Conservation (phyloP, 441 rosid genomes). For the Mallotus japonicus region DNA sequence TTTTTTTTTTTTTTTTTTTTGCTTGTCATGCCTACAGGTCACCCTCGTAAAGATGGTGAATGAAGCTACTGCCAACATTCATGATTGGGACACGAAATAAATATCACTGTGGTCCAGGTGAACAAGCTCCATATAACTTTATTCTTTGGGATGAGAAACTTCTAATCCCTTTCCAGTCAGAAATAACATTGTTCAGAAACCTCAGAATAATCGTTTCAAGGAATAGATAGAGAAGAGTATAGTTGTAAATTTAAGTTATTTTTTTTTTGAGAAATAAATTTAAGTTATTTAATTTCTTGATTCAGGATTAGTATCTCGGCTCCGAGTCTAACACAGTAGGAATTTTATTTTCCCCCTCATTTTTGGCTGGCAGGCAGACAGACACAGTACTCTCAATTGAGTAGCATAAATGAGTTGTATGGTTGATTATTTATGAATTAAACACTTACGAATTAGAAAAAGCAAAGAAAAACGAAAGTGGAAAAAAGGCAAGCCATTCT, state of each 20-base stretch:
- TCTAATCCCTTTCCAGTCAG: not conserved
- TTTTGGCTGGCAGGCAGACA: not conserved
- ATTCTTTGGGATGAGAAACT: slow-evolving; percentile 3
- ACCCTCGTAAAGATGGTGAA: slow-evolving; percentile 58
- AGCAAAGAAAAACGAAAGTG: not conserved
- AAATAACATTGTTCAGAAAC: slow-evolving; percentile 16
- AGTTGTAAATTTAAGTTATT: not conserved
- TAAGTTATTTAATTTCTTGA: not conserved
- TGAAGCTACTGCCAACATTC: slow-evolving; percentile 63
- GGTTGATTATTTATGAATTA: too few relatives aligned
- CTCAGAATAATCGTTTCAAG: slow-evolving; percentile 14
- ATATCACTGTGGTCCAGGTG: not conserved
- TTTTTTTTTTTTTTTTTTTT: not conserved
- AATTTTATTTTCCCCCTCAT: not conserved
- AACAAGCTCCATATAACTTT: not conserved
- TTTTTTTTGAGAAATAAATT: too few relatives aligned
- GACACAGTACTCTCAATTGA: not conserved
- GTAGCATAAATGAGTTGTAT: not conserved
- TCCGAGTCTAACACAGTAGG: not conserved
- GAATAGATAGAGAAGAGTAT: not conserved
- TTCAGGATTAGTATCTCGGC: not conserved
- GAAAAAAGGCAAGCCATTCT: not conserved
- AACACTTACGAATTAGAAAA: too few relatives aligned
- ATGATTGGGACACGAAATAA: slow-evolving; percentile 48
- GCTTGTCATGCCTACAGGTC: slow-evolving; percentile 36